phyloP scores from a whole-genome alignment of 768 basidiomycete genomes.

The Arthromyces matolae region DNA sequence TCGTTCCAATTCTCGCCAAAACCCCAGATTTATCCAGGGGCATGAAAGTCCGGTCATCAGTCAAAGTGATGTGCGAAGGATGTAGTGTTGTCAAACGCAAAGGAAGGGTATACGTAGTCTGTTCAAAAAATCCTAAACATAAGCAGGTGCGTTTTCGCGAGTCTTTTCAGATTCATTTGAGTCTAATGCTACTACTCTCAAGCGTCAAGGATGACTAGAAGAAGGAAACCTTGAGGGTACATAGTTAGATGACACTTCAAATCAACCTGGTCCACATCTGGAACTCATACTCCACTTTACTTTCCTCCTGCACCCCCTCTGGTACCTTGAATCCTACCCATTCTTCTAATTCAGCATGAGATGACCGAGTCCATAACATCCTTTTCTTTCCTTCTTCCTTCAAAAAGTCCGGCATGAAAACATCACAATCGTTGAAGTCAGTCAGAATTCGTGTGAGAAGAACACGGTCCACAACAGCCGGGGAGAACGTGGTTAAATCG shows the following conservation, averaged over 20 bases:
- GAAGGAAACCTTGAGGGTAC: not conserved
- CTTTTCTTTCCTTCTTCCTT: constrained; percentile 32
- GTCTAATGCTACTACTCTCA: constrained; percentile 14
- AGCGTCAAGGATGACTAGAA: constrained; percentile 62
- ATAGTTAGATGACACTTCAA: constrained; percentile 8
- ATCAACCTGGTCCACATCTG: constrained; percentile 84
- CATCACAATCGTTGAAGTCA: constrained; percentile 79
- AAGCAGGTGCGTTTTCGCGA: constrained; percentile 71
- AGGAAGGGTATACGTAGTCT: constrained; percentile 89
- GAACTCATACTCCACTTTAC: constrained; percentile 82
- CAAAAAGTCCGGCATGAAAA: constrained; percentile 76
- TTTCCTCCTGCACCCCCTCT: constrained; percentile 74
- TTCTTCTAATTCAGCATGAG: constrained; percentile 58
- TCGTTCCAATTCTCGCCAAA: constrained; percentile 19
- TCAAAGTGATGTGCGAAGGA: constrained; percentile 93
- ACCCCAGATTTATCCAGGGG: constrained; percentile 53
- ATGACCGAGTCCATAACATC: constrained; percentile 50
- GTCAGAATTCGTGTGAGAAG: constrained; percentile 82
- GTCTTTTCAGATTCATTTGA: not conserved
- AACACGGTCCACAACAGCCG: constrained; percentile 67
- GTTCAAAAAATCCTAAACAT: constrained; percentile 93
- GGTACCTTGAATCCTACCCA: constrained; percentile 85
- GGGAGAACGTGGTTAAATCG: constrained; percentile 29
- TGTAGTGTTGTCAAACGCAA: constrained; percentile 87
- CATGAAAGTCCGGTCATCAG: constrained; percentile 95